Conservation (phyloP, 331 rosid genomes). For the Malus hybrid region DNA sequence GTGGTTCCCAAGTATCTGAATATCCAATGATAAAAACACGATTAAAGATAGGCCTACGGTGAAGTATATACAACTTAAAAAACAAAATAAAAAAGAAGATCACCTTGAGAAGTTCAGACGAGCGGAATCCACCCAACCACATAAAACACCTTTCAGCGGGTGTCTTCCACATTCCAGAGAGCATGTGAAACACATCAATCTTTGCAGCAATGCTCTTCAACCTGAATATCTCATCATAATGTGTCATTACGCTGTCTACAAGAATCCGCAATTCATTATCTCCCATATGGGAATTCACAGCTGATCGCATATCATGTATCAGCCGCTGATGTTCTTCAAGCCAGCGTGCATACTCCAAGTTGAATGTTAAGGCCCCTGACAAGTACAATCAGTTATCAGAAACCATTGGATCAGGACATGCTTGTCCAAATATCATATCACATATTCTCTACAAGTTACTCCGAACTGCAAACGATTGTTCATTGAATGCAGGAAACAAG, state of each 20-base stretch:
- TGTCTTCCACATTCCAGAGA: slow-evolving; percentile 66
- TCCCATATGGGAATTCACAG: slow-evolving; percentile 46
- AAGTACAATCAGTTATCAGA: background rate
- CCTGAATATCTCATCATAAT: slow-evolving; percentile 59
- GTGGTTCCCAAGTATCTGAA: slow-evolving; percentile 56
- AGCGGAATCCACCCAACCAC: slow-evolving; percentile 79
- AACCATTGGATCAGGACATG: background rate
- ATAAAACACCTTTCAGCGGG: slow-evolving; percentile 65
- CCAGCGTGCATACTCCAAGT: slow-evolving; percentile 67
- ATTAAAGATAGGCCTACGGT: background rate
- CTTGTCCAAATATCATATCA: background rate
- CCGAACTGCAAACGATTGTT: background rate
- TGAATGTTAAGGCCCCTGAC: slow-evolving; percentile 56
- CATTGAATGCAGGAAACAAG: background rate
- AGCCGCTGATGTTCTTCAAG: slow-evolving; percentile 64
- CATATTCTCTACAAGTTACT: background rate
- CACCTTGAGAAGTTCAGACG: slow-evolving; percentile 74
- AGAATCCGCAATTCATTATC: slow-evolving; percentile 55
- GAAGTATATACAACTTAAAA: background rate
- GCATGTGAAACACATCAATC: slow-evolving; percentile 61
- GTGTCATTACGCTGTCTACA: slow-evolving; percentile 59
- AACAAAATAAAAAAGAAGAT: background rate
- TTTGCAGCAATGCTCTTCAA: slow-evolving; percentile 61
- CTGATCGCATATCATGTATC: slow-evolving; percentile 50
- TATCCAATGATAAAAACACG: background rate